Evolutionary conservation across 441 rosid species (phyloP).

Genomic region (Isatis lusitanica): DNA sequence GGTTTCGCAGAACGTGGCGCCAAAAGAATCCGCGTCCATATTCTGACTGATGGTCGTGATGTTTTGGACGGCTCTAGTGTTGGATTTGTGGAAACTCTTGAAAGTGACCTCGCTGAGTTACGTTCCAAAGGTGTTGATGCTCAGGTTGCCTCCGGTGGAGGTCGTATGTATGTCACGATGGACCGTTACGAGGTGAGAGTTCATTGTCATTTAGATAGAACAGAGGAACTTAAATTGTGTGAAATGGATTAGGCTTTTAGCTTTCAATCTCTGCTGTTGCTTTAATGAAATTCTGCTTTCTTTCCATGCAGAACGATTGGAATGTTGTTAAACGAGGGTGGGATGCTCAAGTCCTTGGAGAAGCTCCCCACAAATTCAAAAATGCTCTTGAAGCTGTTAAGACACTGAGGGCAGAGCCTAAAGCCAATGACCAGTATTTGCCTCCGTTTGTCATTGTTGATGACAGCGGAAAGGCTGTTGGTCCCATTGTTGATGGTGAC

Average conservation of each 20-base stretch:
- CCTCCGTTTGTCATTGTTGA: constrained; percentile 94
- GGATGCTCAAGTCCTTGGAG: constrained; percentile 99
- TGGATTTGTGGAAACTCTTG: constrained; percentile 85
- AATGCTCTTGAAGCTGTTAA: constrained; percentile 87
- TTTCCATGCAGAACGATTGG: constrained; percentile 78
- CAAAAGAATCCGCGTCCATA: constrained; percentile 87
- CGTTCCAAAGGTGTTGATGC: constrained; percentile 82
- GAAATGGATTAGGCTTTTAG: not conserved
- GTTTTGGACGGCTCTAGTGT: constrained; percentile 92
- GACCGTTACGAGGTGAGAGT: constrained; percentile 96
- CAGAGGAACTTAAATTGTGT: not conserved
- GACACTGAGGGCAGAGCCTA: constrained; percentile 64
- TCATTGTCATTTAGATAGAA: too few species aligned
- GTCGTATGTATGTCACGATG: constrained; percentile 96
- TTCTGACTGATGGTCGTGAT: constrained; percentile 99
- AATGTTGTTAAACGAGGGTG: constrained; percentile 89
- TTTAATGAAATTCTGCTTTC: not conserved
- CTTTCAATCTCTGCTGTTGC: not conserved
- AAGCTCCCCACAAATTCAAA: constrained; percentile 89
- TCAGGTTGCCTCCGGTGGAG: constrained; percentile 95
- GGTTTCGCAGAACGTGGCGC: constrained; percentile 85
- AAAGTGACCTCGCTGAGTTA: constrained; percentile 58
- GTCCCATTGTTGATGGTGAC: constrained; percentile 92
- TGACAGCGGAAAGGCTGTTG: constrained; percentile 77
- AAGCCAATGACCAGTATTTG: constrained; percentile 83